Base-by-base conservation (phyloP, 1,139 yeast genomes). In the Yamadazyma diddensiae region DNA sequence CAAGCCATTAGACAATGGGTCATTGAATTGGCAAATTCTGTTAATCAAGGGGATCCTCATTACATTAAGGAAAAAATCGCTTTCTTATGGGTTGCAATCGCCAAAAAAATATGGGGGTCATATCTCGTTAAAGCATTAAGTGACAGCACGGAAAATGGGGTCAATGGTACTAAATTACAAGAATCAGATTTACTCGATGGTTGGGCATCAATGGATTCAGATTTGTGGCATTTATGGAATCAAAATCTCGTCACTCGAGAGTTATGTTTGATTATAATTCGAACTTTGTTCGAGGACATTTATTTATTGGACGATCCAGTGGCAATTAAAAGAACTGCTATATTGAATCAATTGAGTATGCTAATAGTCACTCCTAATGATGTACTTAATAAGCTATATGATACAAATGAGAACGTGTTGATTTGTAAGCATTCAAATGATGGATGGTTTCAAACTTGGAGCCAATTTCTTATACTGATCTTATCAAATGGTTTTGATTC, bases 241-340 rank as follows among this genome's bases (percentile, higher is more conserved):
- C 62, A 64, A 36, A 76, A 74, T 37, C 60, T 71, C 17, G 73
- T 77, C 11, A 68, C 84, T 5, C 71, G 95, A 41, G 95, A 88
- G 50, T 63, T 94, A 31, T 71, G 92, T 2, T 62, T 92, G 20
- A 77, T 85, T 20, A 82, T 92, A 7, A 74, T 86, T 43, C 70
- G 96, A 48, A 87, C 95, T 1, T 62, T 94, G 24, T 92, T 92
- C 52, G 99, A 94, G 59, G 98, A 94, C 53, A 77, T 90, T n/a
- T 94, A 88, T 52, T 65, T 92, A 33, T 69, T 92, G 33, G 98
- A 92, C 47, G 98, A 92, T 51, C 84, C 96, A 14, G 74, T 86
- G 11, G 96, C 96, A 2, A 72, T 92, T 26, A 82, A 80, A 47
- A 73, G 97, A 50, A 78, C 84, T 35, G 73, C 79, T n/a, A 72